Percentiles rank a stretch among this genome's conserved stretches.
Evolutionary conservation across 306 rosid genomes (phyloP).

Genomic region (Cyclanthera cordifolia): DNA sequence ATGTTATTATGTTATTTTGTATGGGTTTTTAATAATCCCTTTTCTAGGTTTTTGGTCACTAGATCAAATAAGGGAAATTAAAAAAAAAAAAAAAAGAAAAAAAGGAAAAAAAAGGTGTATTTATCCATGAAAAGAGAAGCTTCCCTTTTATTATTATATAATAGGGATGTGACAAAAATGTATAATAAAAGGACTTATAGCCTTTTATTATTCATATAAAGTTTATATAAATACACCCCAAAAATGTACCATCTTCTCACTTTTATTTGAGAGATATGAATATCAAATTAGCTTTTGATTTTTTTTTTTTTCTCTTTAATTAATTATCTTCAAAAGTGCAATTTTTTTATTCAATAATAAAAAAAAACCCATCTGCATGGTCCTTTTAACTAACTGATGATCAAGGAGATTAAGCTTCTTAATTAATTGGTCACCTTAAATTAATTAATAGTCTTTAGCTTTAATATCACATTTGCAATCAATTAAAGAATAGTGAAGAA

Average conservation of each 20-base stretch:
- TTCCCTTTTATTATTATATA: neutral
- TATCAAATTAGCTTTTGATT: neutral
- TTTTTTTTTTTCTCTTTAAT: neutral
- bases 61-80: constrained; percentile 9
- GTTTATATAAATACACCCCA: neutral
- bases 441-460: neutral
- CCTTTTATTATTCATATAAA: constrained; percentile 1
- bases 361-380: neutral
- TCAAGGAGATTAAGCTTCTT: neutral
- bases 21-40: constrained; percentile 1
- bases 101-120: neutral
- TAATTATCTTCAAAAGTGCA: neutral
- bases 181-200: constrained; percentile 24
- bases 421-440: neutral
- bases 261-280: constrained; percentile 9
- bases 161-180: constrained; percentile 5
- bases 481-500: neutral
- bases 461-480: neutral
- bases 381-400: neutral
- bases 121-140: neutral
- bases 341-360: neutral
- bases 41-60: constrained; percentile 15
- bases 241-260: neutral
- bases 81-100: too few relatives aligned
- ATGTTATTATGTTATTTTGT: neutral